Percentiles rank a stretch among this genome's conserved stretches.
These are phyloP conservation scores for Bipolaris cookei DNA, from an alignment of 2,329 filamentous ascomycete genomes.

Conservation along the genomic window DNA sequence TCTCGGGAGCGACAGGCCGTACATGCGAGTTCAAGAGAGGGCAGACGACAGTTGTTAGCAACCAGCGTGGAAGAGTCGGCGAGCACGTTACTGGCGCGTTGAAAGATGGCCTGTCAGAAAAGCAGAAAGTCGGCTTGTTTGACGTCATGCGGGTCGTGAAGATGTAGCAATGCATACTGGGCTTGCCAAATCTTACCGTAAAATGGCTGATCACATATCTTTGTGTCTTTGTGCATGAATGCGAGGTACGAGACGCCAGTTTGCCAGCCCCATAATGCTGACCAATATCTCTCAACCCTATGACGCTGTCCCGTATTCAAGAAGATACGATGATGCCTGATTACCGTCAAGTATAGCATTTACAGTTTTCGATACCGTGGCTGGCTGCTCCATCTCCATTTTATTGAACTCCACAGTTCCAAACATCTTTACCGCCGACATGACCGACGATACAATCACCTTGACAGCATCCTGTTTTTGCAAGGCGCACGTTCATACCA, in stretches of 20 bases:
- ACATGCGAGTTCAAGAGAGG: constrained; percentile 50
- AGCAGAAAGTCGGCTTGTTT: constrained; percentile 35
- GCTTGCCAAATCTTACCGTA: neutral
- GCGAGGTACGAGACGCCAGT: constrained; percentile 7
- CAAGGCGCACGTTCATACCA: constrained; percentile 52
- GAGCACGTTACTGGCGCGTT: constrained; percentile 35
- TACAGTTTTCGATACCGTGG: neutral
- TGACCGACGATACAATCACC: constrained; percentile 26
- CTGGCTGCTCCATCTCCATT: neutral
- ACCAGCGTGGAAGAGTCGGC: constrained; percentile 54
- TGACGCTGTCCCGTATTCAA: neutral
- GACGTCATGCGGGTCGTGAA: constrained; percentile 36
- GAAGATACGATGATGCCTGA: neutral
- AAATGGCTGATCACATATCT: neutral
- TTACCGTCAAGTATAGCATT: neutral
- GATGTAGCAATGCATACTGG: constrained; percentile 13
- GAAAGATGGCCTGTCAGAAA: constrained; percentile 35
- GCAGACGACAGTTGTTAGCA: constrained; percentile 50
- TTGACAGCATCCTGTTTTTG: constrained; percentile 57
- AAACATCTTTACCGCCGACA: constrained; percentile 1
- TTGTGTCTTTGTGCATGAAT: neutral
- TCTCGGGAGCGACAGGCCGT: constrained; percentile 57
- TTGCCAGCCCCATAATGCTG: constrained; percentile 24
- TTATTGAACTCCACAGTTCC: neutral
- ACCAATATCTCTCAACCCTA: constrained; percentile 15